These are phyloP conservation scores for Xanthoconium stramineum DNA, from an alignment of 768 basidiomycete species.

Conservation along the genomic window DNA sequence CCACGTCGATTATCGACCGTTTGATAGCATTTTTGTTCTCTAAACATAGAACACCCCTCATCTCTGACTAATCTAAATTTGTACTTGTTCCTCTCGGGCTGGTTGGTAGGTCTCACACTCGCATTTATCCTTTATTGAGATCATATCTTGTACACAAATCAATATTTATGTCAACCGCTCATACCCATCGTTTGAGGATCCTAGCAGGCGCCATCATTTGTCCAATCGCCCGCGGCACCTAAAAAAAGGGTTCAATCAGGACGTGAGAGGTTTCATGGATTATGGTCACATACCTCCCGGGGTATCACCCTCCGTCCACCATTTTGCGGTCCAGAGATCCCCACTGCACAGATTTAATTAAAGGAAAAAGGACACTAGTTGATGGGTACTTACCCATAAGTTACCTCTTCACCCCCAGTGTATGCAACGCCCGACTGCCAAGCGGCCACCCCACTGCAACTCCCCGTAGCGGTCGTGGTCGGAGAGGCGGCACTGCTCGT, in stretches of 20 bases:
- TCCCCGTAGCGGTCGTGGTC: slow-evolving; percentile 29
- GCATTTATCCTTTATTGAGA: background rate
- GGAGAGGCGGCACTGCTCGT: slow-evolving; percentile 14
- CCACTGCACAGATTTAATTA: slow-evolving; percentile 7
- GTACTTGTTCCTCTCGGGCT: too few species aligned
- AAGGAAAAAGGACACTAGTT: background rate
- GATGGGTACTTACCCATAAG: slow-evolving; percentile 42
- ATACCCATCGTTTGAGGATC: background rate
- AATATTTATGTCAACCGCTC: background rate
- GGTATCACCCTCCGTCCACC: slow-evolving; percentile 58
- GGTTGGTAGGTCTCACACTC: background rate
- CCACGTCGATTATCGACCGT: background rate
- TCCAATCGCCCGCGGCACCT: slow-evolving; percentile 55
- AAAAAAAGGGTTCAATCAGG: background rate
- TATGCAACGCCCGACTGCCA: slow-evolving; percentile 48
- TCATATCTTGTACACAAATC: background rate
- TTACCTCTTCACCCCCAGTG: slow-evolving; percentile 48
- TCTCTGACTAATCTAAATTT: background rate
- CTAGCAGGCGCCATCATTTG: slow-evolving; percentile 53
- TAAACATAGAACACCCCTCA: background rate
- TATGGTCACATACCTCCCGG: slow-evolving; percentile 37
- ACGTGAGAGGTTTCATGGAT: background rate
- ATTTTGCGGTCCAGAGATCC: slow-evolving; percentile 50
- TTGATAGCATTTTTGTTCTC: background rate
- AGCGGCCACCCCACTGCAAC: slow-evolving; percentile 47